Conservation (phyloP, 2,329 filamentous ascomycete genomes). For the Apiospora phragmitis region DNA sequence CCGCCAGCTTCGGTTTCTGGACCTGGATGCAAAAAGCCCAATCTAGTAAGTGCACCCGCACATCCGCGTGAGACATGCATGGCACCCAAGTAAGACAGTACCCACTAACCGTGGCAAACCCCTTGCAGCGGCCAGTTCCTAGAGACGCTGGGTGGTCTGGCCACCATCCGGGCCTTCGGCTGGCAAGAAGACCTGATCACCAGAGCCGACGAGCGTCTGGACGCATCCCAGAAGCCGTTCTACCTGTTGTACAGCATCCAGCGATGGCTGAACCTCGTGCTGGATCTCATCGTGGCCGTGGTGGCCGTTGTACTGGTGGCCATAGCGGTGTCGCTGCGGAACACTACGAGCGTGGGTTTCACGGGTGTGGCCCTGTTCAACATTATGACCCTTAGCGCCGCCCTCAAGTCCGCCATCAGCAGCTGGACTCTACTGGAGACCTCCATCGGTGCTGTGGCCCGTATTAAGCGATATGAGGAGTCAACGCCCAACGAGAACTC, state of each 20-base stretch:
- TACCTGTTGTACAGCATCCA: slow-evolving; percentile 13
- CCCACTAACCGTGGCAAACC: not conserved
- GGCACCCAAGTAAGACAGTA: not conserved
- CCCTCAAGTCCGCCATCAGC: slow-evolving; percentile 3
- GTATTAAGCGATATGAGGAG: slow-evolving; percentile 11
- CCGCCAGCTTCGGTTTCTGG: slow-evolving; percentile 11
- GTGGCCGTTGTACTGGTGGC: slow-evolving; percentile 11
- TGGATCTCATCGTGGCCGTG: slow-evolving; percentile 15
- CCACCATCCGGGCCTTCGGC: slow-evolving; percentile 13
- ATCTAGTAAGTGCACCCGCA: not conserved
- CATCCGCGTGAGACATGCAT: not conserved
- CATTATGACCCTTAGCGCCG: slow-evolving; percentile 11
- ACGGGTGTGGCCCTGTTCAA: slow-evolving; percentile 19
- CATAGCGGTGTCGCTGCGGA: slow-evolving; percentile 18
- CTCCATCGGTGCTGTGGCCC: slow-evolving; percentile 14
- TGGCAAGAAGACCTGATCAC: slow-evolving; percentile 10
- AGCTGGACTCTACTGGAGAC: slow-evolving; percentile 14
- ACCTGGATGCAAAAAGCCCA: slow-evolving; percentile 9
- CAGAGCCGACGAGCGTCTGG: slow-evolving; percentile 3
- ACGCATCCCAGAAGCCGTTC: slow-evolving; percentile 11
- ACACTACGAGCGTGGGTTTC: slow-evolving; percentile 17
- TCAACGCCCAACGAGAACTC: slow-evolving; percentile 4
- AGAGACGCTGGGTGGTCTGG: slow-evolving; percentile 9
- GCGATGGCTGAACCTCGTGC: slow-evolving; percentile 11
- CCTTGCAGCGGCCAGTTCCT: slow-evolving; percentile 10